These are phyloP conservation scores for Metrosideros polymorpha DNA, from an alignment of 441 rosid species.

Conservation along the genomic window DNA sequence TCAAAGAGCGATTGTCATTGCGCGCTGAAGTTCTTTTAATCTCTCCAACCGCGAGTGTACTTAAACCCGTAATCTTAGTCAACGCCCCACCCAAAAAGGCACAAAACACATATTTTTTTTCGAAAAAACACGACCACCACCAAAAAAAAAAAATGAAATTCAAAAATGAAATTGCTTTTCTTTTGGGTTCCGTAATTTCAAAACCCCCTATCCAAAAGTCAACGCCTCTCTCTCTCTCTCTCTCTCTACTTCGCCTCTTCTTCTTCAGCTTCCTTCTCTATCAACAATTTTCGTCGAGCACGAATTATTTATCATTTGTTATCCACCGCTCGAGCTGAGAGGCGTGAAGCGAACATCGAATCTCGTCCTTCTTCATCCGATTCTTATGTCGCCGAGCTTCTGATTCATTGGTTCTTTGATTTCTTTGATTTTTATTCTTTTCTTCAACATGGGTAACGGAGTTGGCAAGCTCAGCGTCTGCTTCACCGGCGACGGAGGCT, in stretches of 20 bases:
- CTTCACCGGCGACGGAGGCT: constrained; percentile 22
- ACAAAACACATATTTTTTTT: not conserved
- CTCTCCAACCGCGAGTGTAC: not conserved
- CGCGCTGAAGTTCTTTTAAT: not conserved
- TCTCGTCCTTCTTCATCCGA: not conserved
- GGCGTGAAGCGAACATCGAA: not conserved
- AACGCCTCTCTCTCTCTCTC: constrained; percentile 29
- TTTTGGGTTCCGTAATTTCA: constrained; percentile 10
- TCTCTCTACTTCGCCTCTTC: constrained; percentile 12
- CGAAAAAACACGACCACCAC: not conserved
- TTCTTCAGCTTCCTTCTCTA: constrained; percentile 4
- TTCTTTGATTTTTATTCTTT: not conserved
- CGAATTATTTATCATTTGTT: constrained; percentile 3
- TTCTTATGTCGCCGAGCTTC: not conserved
- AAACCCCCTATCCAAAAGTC: constrained; percentile 40
- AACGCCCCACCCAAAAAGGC: constrained; percentile 4
- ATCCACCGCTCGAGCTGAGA: not conserved
- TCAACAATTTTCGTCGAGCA: not conserved
- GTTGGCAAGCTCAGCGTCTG: constrained; percentile 30
- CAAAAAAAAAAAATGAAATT: not conserved
- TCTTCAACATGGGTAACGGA: constrained; percentile 30
- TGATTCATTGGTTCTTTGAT: not conserved
- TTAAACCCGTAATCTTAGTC: not conserved
- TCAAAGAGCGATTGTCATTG: not conserved
- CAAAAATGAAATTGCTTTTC: not conserved